Evolutionary conservation across 805 yeast genomes (phyloP).

Genomic region (Saccharomycopsis javanensis): DNA sequence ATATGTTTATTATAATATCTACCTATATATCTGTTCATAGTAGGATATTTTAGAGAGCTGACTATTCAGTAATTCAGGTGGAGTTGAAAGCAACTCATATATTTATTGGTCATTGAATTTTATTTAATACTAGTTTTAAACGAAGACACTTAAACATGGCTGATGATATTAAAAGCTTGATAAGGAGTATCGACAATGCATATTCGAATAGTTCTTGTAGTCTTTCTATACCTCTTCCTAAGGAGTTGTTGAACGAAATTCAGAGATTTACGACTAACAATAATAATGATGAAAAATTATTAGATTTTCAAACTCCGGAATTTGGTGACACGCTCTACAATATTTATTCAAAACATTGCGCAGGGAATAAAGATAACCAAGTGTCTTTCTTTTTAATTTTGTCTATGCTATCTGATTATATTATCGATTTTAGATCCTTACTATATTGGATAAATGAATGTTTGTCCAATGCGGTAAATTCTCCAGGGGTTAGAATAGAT

Average conservation of each 20-base stretch:
- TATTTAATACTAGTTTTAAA: too few species aligned
- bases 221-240: conserved; percentile 7
- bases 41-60: too few species aligned
- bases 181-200: conserved; percentile 12
- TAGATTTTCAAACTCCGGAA: background rate
- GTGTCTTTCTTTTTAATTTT: conserved; percentile 8
- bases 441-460: conserved; percentile 16
- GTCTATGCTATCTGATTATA: conserved; percentile 8
- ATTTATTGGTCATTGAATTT: too few species aligned
- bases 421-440: conserved; percentile 5
- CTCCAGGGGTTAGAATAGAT: conserved; percentile 16
- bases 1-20: too few species aligned
- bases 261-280: conserved; percentile 1
- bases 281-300: conserved; percentile 8
- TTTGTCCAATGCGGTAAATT: conserved; percentile 18
- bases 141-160: too few species aligned
- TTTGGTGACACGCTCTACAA: conserved; percentile 9
- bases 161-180: background rate
- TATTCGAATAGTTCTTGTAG: background rate
- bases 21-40: too few species aligned
- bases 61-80: too few species aligned
- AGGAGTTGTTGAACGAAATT: background rate
- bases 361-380: conserved; percentile 8
- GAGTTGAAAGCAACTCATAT: too few species aligned
- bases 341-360: background rate